Base-by-base conservation (phyloP, 2,329 filamentous ascomycete species). In the Sporothrix protearum region DNA sequence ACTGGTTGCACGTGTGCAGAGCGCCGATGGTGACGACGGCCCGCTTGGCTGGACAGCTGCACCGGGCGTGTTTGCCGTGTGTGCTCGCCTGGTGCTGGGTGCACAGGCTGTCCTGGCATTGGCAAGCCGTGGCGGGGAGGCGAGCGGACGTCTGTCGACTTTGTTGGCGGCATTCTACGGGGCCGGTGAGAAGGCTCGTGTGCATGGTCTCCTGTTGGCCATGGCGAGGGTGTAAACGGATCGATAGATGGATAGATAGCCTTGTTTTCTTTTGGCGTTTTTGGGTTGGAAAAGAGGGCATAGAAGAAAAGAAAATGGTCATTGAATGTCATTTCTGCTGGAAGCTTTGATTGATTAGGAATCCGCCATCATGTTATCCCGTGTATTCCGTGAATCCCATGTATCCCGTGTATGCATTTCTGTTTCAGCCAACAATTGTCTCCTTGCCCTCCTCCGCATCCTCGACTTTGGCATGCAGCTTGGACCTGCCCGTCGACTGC, bases 41-140 rank as follows among this genome's bases (percentile, higher is more conserved):
- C 85, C 91, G 9, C 80, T 96, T 45, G 92, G 93, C 7, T 94
- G 91, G 89, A 86, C 87, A 1, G 89, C 90, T 1, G 89, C 89
- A 71, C 85, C 89, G 0, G 87, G 89, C 39, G 87, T 90, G 0
- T 95, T 94, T 78, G 84, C 85, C 2, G 80, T 91, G 55, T 87
- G 86, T 63, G 81, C 83, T 5, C 81, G 83, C 16, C 76, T 87
- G n/a, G 61, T 86, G n/a, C 76, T 81, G 2, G 77, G 79, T 33
- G 82, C 80, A 0, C 77, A 78, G 25, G 79, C 81, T 6, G 73
- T 86, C 71, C 47, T 71, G 7, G 49, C 63, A 16, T 14, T 71
- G 7, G 49, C 63, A 16, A 14, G 7, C 16, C 28, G 16, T 5
- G 30, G 14, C 5, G 19, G 22, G 5, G 36, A 14, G 5, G 47